Evolutionary conservation across 345 rosid species (phyloP).

Genomic region (Lumnitzera racemosa): DNA sequence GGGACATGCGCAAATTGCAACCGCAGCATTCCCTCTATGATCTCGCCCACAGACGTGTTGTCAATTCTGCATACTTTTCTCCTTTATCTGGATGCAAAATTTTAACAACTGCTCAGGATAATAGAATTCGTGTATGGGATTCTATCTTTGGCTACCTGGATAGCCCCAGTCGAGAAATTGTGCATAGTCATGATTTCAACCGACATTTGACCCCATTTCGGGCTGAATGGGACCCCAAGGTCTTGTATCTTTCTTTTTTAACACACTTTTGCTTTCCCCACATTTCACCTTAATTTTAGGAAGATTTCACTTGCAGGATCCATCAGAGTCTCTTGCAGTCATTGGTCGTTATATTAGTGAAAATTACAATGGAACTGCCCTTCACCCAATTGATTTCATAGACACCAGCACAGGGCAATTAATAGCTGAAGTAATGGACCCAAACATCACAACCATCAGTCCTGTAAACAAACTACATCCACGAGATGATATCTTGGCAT

Average conservation of each 20-base stretch:
- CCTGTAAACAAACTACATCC: constrained; percentile 96
- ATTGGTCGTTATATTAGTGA: constrained; percentile 92
- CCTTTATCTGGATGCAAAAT: constrained; percentile 81
- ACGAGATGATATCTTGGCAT: constrained; percentile 82
- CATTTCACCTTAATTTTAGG: neutral
- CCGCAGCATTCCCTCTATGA: constrained; percentile 49
- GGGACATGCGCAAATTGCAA: constrained; percentile 83
- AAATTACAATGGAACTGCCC: constrained; percentile 76
- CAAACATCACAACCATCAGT: constrained; percentile 81
- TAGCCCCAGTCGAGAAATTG: constrained; percentile 88
- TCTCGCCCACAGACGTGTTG: constrained; percentile 79
- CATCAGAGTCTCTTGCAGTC: constrained; percentile 80
- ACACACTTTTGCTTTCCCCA: neutral
- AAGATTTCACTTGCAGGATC: constrained; percentile 43
- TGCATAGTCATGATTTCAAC: constrained; percentile 96
- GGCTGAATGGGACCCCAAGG: constrained; percentile 99
- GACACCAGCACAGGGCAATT: constrained; percentile 76
- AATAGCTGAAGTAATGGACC: constrained; percentile 95
- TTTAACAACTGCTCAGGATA: constrained; percentile 87
- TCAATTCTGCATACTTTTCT: constrained; percentile 94
- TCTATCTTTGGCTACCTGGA: constrained; percentile 78
- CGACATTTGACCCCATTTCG: constrained; percentile 86
- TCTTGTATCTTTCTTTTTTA: constrained; percentile 9
- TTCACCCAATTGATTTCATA: constrained; percentile 94
- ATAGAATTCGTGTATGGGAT: constrained; percentile 87